Percentiles rank a stretch among this genome's conserved stretches.
Evolutionary conservation across 1,139 yeast genomes (phyloP).

Genomic region (Scheffersomyces parashehatae): DNA sequence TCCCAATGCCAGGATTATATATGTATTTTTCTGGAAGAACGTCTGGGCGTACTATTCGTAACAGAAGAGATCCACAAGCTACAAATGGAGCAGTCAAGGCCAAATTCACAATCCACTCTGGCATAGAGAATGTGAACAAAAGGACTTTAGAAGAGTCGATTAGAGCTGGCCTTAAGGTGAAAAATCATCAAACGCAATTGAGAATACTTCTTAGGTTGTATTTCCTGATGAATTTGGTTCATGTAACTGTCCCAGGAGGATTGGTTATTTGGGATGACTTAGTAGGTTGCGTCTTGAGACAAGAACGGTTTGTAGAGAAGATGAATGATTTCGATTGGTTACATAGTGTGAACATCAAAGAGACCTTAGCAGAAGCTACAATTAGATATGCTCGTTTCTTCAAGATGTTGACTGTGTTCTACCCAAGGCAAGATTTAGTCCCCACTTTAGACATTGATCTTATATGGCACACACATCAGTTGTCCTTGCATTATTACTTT

Average conservation of each 20-base stretch:
- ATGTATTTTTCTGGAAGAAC: slow-evolving; percentile 8
- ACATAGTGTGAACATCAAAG: slow-evolving; percentile 18
- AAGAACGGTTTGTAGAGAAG: slow-evolving; percentile 30
- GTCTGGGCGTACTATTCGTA: not conserved
- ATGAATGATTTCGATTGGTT: slow-evolving; percentile 34
- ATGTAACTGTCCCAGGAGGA: slow-evolving; percentile 14
- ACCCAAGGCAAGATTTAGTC: slow-evolving; percentile 17
- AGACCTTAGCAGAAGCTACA: slow-evolving; percentile 20
- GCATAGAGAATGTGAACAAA: not conserved
- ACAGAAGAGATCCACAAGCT: not conserved
- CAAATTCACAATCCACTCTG: not conserved
- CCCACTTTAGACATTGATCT: slow-evolving; percentile 44
- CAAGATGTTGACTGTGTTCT: slow-evolving; percentile 13
- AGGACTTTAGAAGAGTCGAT: not conserved
- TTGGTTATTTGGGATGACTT: slow-evolving; percentile 27
- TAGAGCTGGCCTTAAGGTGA: no score
- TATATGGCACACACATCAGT: slow-evolving; percentile 43
- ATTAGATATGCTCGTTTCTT: slow-evolving; percentile 29
- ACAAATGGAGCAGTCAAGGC: not conserved
- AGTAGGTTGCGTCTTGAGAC: slow-evolving; percentile 32
- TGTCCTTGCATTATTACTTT: slow-evolving; percentile 25
- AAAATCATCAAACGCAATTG: not conserved
- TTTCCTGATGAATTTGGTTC: slow-evolving; percentile 19
- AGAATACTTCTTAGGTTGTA: slow-evolving; percentile 14
- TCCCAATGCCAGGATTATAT: slow-evolving; percentile 15